Evolutionary conservation across 176 grass and related monocot genomes (phyloP).

Genomic region (Rhynchospora breviuscula): DNA sequence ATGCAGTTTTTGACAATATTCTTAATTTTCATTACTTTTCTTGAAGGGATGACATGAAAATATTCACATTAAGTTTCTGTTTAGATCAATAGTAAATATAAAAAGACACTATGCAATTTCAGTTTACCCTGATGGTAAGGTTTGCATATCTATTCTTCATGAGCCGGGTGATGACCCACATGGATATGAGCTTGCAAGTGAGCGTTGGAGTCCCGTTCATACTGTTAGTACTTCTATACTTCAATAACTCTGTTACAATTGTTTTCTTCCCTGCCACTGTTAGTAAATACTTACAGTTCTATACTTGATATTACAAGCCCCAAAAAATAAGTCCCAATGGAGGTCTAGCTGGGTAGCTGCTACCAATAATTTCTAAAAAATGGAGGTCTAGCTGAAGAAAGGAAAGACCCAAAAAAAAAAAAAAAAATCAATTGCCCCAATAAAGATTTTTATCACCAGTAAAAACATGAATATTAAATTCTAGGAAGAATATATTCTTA

Average conservation of each 20-base stretch:
- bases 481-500: not conserved
- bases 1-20: not conserved
- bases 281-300: not conserved
- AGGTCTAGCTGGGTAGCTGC: too few relatives aligned
- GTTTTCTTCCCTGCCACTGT: not conserved
- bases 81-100: not conserved
- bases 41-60: not conserved
- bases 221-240: constrained; percentile 41
- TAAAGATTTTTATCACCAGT: not conserved
- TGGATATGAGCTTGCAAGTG: constrained; percentile 91
- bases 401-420: not conserved
- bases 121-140: constrained; percentile 87
- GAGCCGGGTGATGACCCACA: constrained; percentile 87
- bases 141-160: constrained; percentile 97
- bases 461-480: not conserved
- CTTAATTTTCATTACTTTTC: not conserved
- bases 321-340: not conserved
- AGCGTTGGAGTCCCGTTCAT: constrained; percentile 83
- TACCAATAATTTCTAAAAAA: too few relatives aligned
- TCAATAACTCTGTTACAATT: not conserved
- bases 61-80: not conserved
- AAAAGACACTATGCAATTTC: not conserved
- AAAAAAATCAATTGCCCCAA: not conserved
- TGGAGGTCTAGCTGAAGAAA: not conserved
- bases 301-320: not conserved